Conservation (phyloP, 140 eudicot genomes). For the Senecio squalidus region DNA sequence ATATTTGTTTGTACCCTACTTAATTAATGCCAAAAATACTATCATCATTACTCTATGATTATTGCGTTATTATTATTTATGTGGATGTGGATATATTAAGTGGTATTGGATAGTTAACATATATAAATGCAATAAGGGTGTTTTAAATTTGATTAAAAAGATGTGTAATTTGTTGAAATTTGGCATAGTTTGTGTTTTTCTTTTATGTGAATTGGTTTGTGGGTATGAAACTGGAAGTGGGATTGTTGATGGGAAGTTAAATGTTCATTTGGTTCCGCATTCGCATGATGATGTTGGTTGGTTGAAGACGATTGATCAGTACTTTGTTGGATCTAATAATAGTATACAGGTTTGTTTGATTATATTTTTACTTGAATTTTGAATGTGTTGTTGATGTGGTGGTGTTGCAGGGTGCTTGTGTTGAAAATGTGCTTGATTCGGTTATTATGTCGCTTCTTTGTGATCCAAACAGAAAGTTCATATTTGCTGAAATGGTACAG, state of each 20-base stretch:
- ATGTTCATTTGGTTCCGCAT: constrained; percentile 94
- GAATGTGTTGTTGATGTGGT: constrained; percentile 11
- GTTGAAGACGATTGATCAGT: constrained; percentile 96
- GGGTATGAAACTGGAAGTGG: constrained; percentile 62
- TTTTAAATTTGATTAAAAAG: constrained; percentile 13
- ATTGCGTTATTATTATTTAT: constrained; percentile 1
- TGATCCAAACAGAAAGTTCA: constrained; percentile 82
- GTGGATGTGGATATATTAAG: not conserved
- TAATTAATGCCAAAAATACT: constrained; percentile 10
- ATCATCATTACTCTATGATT: not conserved
- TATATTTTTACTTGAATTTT: not conserved
- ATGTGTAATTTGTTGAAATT: constrained; percentile 12
- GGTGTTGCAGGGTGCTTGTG: constrained; percentile 86
- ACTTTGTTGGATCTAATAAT: constrained; percentile 84
- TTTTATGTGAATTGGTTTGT: constrained; percentile 24
- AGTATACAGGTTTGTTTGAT: constrained; percentile 51
- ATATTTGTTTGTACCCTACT: constrained; percentile 19
- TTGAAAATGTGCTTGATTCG: constrained; percentile 81
- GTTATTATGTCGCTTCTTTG: constrained; percentile 65
- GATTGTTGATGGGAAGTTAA: constrained; percentile 70
- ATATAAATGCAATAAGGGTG: constrained; percentile 9
- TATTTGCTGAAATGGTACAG: constrained; percentile 87
- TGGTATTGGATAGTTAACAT: constrained; percentile 22
- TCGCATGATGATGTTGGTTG: constrained; percentile 99
- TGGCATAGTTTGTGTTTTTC: constrained; percentile 15